Base-by-base conservation (phyloP, 2,329 filamentous ascomycete genomes). In the Calycina marina region DNA sequence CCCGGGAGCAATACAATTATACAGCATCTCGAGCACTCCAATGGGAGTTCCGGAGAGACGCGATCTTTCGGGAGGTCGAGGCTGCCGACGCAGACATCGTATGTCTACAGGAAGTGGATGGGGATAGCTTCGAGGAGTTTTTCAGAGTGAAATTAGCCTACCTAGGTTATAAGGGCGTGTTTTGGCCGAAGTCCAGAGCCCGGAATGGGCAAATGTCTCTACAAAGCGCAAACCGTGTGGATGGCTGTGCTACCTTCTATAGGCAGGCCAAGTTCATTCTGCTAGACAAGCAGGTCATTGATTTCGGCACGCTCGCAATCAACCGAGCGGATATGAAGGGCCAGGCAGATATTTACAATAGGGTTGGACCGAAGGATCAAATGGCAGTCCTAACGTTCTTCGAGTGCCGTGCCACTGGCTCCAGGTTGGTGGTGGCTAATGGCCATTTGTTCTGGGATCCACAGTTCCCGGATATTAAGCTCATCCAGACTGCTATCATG, bases 281-380 rank as follows among this genome's bases (percentile, higher is more conserved):
- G 37, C 69, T 98, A 14, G 88, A 96, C 60, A 94, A 94, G 62
- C 82, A 93, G 51, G 63, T 93, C 41, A 78, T 98, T 49, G 85
- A 94, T 56, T 93, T 94, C 53, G 77, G 81, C 22, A 79, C 83
- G 37, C 82, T 84, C 35, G 88, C 88, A 43, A 93, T 98, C 57
- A 90, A 92, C 52, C 69, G 90, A 43, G 83, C 86, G 3, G 90
- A 96, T 53, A 93, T 94, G 73, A 96, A 96, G 60, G 83, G 86
- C 35, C 84, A 93, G 49, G 83, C 93, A 52, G 90, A 98, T 49
- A 88, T 96, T 36, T 96, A 93, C 67, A 98, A 98, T 55, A 80
- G 90, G 16, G 80, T 98, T 39, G 96, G 94, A 90, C 86, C 88
- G 39, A 84, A 90, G 59, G 90, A 98, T 63, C 88, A 96, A 53